phyloP scores from a whole-genome alignment of 768 basidiomycete genomes.

The Goffeauzyma gilvescens region DNA sequence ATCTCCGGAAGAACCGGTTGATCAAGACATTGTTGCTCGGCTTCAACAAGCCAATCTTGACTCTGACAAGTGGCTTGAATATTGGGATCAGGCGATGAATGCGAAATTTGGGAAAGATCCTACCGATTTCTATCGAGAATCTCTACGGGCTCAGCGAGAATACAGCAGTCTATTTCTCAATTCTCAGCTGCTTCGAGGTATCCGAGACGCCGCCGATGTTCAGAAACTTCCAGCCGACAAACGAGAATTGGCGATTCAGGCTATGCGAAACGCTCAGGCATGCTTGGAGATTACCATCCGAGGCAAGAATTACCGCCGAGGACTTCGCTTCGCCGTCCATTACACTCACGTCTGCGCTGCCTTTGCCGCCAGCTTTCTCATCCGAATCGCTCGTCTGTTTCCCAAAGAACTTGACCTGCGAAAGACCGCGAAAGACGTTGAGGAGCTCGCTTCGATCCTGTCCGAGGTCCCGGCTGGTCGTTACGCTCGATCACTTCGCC shows the following conservation, averaged over 20 bases:
- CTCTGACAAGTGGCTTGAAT: conserved; percentile 55
- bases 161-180: conserved; percentile 30
- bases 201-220: conserved; percentile 70
- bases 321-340: conserved; percentile 38
- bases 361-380: conserved; percentile 73
- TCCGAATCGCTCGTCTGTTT: conserved; percentile 70
- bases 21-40: conserved; percentile 50
- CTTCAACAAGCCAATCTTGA: conserved; percentile 56
- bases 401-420: conserved; percentile 63
- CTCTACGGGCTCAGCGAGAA: conserved; percentile 24
- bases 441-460: conserved; percentile 54
- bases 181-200: conserved; percentile 33
- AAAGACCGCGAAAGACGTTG: conserved; percentile 57
- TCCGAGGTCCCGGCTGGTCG: conserved; percentile 72
- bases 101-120: conserved; percentile 25
- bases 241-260: conserved; percentile 56
- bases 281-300: conserved; percentile 71
- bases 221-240: conserved; percentile 63
- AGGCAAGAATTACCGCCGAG: conserved; percentile 50
- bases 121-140: conserved; percentile 75
- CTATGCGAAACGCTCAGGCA: conserved; percentile 62
- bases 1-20: conserved; percentile 48
- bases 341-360: conserved; percentile 62
- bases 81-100: conserved; percentile 37
- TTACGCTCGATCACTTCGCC: conserved; percentile 70